Percentiles rank a stretch among this genome's conserved stretches.
These are phyloP conservation scores for Seiridium unicorne DNA, from an alignment of 2,329 filamentous ascomycete genomes.

Conservation along the genomic window DNA sequence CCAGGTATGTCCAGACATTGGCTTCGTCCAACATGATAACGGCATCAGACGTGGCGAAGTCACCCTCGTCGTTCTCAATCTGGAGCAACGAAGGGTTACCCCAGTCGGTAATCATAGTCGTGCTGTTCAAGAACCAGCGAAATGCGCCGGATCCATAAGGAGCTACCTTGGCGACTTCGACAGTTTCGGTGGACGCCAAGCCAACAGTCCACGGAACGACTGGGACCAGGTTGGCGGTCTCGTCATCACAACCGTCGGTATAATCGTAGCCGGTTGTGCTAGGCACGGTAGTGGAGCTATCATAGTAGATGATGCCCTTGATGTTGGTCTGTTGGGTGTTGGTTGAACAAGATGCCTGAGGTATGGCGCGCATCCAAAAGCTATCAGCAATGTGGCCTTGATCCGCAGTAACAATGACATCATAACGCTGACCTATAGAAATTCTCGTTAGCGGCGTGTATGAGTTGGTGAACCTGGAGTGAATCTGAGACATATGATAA, in stretches of 20 bases:
- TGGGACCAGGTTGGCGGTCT: slow-evolving; percentile 28
- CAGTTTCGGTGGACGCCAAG: slow-evolving; percentile 17
- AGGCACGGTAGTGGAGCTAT: slow-evolving; percentile 17
- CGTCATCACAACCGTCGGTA: slow-evolving; percentile 31
- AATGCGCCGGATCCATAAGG: slow-evolving; percentile 31
- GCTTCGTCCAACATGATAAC: slow-evolving; percentile 24
- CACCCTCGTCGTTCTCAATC: slow-evolving; percentile 20
- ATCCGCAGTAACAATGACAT: slow-evolving; percentile 43
- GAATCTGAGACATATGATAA: no score
- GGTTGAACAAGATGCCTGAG: slow-evolving; percentile 37
- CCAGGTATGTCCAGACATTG: slow-evolving; percentile 31
- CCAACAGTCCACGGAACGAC: slow-evolving; percentile 31
- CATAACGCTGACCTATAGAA: slow-evolving; percentile 38
- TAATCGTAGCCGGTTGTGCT: slow-evolving; percentile 16
- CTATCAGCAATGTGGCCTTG: slow-evolving; percentile 27
- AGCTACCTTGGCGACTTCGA: slow-evolving; percentile 23
- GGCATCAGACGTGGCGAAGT: slow-evolving; percentile 25
- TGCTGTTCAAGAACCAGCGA: slow-evolving; percentile 48
- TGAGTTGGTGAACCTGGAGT: no score
- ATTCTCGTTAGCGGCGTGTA: slow-evolving; percentile 4
- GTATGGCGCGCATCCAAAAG: slow-evolving; percentile 50
- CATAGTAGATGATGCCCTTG: slow-evolving; percentile 46
- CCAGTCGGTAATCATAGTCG: slow-evolving; percentile 45
- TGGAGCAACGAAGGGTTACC: slow-evolving; percentile 40
- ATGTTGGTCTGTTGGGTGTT: slow-evolving; percentile 41